Percentiles rank a stretch among this genome's conserved stretches.
Conservation (phyloP, 140 eudicot genomes). For the Anethum foeniculum region DNA sequence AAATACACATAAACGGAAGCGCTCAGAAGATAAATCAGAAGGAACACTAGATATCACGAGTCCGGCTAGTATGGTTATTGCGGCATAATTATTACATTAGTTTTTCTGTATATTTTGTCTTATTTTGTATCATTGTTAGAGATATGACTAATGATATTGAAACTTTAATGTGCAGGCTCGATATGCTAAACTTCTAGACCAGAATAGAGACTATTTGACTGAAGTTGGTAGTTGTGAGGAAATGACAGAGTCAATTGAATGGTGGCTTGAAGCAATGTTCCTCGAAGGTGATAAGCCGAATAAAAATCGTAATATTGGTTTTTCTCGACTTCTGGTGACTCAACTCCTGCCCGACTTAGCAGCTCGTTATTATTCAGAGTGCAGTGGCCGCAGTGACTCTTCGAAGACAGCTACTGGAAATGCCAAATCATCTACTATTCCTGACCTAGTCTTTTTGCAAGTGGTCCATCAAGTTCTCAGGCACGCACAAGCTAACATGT, state of each 20-base stretch:
- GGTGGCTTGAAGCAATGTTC: neutral
- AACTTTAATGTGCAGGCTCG: neutral
- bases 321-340: neutral
- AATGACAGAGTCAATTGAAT: neutral
- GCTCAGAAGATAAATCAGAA: neutral
- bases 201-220: neutral
- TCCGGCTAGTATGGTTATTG: neutral
- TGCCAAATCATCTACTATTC: neutral
- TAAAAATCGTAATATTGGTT: neutral
- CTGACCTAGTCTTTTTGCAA: neutral
- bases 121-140: neutral
- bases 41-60: neutral
- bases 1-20: neutral
- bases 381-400: neutral
- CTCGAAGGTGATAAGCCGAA: neutral
- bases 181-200: neutral
- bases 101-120: neutral
- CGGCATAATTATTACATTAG: neutral
- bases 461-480: neutral
- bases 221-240: neutral
- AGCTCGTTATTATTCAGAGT: neutral
- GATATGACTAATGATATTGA: neutral
- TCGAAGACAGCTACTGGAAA: neutral
- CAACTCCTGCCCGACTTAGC: neutral
- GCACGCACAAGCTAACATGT: neutral